These are phyloP conservation scores for Claviceps lovelessii DNA, from an alignment of 2,329 filamentous ascomycete genomes.

Conservation along the genomic window DNA sequence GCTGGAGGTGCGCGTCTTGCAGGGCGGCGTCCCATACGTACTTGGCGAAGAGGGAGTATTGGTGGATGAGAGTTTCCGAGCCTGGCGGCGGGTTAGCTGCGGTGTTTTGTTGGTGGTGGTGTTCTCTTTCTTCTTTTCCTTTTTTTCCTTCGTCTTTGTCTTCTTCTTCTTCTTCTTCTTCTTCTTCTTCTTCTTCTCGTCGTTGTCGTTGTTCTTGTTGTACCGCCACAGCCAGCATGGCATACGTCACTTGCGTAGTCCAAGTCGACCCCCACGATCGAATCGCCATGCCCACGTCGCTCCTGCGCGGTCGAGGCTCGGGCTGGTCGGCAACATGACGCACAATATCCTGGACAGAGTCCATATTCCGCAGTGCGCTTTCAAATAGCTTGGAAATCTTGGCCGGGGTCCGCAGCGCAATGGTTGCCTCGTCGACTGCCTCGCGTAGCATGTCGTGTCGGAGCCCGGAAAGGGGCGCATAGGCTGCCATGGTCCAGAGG, in stretches of 20 bases:
- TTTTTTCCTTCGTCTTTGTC: background rate
- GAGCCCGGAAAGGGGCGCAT: conserved; percentile 6
- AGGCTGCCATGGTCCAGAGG: conserved; percentile 9
- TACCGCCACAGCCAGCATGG: conserved; percentile 2
- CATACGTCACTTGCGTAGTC: conserved; percentile 7
- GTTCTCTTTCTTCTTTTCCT: background rate
- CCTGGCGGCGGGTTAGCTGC: background rate
- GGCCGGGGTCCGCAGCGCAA: conserved; percentile 3
- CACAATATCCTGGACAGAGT: conserved; percentile 2
- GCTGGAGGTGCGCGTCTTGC: conserved; percentile 1
- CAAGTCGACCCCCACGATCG: conserved; percentile 9
- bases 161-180: background rate
- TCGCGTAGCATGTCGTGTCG: conserved; percentile 1
- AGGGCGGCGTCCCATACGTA: conserved; percentile 4
- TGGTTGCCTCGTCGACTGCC: conserved; percentile 6
- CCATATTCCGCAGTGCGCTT: conserved; percentile 5
- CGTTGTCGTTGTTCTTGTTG: background rate
- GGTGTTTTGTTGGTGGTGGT: background rate
- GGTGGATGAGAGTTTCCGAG: background rate
- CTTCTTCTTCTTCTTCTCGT: background rate
- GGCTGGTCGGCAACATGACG: background rate
- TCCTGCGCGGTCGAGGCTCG: background rate
- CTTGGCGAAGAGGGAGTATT: conserved; percentile 4
- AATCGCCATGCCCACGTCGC: conserved; percentile 8
- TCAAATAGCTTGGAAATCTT: conserved; percentile 5